A percentile compares a stretch with the other conserved stretches of the same genome.
Evolutionary conservation across 352 stramenopile genomes (phyloP).

Genomic region (Phytophthora sojae): DNA sequence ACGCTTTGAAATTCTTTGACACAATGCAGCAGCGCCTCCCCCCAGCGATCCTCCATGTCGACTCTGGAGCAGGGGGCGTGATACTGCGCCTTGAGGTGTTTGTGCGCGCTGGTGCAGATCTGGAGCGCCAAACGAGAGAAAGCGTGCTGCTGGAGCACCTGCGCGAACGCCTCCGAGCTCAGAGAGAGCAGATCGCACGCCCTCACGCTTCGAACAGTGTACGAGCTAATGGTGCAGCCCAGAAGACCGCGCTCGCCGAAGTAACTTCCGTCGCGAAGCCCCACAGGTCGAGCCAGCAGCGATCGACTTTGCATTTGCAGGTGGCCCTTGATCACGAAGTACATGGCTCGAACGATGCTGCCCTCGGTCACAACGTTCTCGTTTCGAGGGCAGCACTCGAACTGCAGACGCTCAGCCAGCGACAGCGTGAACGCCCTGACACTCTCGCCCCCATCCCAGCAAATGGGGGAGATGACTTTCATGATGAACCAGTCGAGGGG

Average conservation of each 20-base stretch:
- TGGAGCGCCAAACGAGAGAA: conserved; percentile 22
- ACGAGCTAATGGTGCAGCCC: conserved; percentile 41
- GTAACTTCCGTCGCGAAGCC: conserved; percentile 42
- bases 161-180: conserved; percentile 41
- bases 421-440: conserved; percentile 31
- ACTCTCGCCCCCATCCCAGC: conserved; percentile 20
- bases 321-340: conserved; percentile 66
- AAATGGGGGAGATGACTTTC: conserved; percentile 44
- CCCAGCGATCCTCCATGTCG: conserved; percentile 33
- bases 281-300: conserved; percentile 8
- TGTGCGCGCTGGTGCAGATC: conserved; percentile 14
- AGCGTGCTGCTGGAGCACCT: conserved; percentile 35
- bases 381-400: conserved; percentile 61
- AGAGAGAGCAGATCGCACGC: conserved; percentile 36
- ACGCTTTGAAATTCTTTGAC: conserved; percentile 4
- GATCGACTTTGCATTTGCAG: conserved; percentile 40
- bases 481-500: conserved; percentile 44
- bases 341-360: conserved; percentile 59
- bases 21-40: conserved; percentile 10
- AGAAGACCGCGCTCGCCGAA: conserved; percentile 66
- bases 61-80: conserved; percentile 1
- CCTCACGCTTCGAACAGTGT: conserved; percentile 35
- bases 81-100: conserved; percentile 4
- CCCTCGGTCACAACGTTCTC: conserved; percentile 63
- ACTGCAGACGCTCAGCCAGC: conserved; percentile 47